Evolutionary conservation across 1,284 basidiomycete genomes (phyloP).

Genomic region (Moesziomyces aphidis): DNA sequence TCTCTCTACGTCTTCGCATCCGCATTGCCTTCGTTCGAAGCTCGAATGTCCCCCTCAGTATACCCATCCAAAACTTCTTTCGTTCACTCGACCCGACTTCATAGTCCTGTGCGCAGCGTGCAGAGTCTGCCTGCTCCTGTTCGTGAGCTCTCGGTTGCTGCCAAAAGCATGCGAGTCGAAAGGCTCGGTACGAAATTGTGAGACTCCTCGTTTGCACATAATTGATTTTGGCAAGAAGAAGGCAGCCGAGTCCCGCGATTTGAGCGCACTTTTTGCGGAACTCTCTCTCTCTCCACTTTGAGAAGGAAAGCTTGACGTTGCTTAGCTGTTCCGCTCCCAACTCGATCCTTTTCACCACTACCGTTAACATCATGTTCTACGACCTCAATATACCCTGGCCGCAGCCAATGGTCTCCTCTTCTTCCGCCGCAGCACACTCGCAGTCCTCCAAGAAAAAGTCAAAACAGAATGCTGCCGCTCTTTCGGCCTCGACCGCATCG

Average conservation of each 20-base stretch:
- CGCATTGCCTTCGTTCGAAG: too few relatives aligned
- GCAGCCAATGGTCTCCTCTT: conserved; percentile 9
- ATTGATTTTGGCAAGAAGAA: neutral
- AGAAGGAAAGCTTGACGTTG: neutral
- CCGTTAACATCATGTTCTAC: conserved; percentile 49
- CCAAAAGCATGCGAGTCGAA: too few relatives aligned
- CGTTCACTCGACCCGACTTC: too few relatives aligned
- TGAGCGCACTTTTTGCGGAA: neutral
- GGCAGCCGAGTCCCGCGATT: conserved; percentile 19
- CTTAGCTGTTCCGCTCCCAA: neutral
- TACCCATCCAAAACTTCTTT: too few relatives aligned
- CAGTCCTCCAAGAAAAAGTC: conserved; percentile 43
- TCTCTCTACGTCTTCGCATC: too few relatives aligned
- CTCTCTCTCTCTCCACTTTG: conserved; percentile 6
- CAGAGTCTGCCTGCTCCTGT: too few relatives aligned
- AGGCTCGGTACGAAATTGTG: too few relatives aligned
- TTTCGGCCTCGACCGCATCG: conserved; percentile 4
- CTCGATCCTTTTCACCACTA: neutral
- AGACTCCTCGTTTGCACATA: too few relatives aligned
- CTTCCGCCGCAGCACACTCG: conserved; percentile 1
- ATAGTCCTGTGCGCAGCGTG: too few relatives aligned
- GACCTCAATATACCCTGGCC: conserved; percentile 63
- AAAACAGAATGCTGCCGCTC: conserved; percentile 17
- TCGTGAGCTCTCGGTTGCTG: too few relatives aligned
- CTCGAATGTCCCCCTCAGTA: too few relatives aligned